Conservation (phyloP, 2,329 filamentous ascomycete genomes). For the Niveomyces coronatus region DNA sequence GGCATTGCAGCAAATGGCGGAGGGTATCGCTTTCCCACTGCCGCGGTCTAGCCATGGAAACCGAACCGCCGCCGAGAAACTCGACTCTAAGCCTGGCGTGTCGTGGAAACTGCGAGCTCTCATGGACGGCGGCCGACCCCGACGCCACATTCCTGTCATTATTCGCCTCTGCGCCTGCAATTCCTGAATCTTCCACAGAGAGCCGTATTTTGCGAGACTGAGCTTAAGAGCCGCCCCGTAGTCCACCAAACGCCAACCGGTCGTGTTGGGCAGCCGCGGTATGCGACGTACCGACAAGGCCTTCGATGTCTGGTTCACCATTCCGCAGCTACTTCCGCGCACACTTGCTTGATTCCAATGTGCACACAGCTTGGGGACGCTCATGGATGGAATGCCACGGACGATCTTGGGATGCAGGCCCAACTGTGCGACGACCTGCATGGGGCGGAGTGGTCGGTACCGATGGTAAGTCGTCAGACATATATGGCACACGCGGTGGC, state of each 20-base stretch:
- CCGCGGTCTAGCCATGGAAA: conserved; percentile 1
- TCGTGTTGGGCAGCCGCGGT: not conserved
- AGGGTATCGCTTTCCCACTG: not conserved
- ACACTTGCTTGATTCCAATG: not conserved
- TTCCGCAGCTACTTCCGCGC: not conserved
- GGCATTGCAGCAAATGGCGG: not conserved
- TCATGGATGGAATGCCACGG: not conserved
- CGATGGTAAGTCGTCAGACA: not conserved
- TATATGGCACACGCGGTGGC: not conserved
- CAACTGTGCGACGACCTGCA: not conserved
- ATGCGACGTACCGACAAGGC: not conserved
- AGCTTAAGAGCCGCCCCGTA: not conserved
- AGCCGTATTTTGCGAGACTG: no score
- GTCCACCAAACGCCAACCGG: not conserved
- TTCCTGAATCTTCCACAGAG: no score
- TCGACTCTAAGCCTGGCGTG: not conserved
- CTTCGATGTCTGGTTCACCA: no score
- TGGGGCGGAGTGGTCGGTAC: not conserved
- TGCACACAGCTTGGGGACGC: not conserved
- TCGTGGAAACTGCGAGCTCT: not conserved
- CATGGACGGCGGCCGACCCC: not conserved
- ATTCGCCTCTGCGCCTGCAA: no score
- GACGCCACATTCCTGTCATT: no score
- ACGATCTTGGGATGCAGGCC: not conserved
- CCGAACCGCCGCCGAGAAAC: not conserved